Base-by-base conservation (phyloP, 83 land plant genomes). In the Picea abies region DNA sequence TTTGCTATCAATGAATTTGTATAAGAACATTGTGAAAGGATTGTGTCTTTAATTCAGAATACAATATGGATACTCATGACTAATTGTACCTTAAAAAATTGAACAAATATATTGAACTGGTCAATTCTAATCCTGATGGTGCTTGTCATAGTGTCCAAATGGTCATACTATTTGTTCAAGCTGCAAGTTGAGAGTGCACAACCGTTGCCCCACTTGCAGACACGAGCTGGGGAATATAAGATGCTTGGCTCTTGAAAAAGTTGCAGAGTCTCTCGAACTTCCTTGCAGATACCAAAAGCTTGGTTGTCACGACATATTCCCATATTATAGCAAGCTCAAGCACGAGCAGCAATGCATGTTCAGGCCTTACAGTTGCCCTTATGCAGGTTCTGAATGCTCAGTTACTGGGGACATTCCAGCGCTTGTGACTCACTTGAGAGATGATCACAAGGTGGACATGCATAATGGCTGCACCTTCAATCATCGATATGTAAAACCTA, bases 391-490 rank as follows among this genome's bases (percentile, higher is more conserved):
- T 8, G 93, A 91, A 67, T 91, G 93, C 75, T 83, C 90, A 17
- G 90, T 84, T 29, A 84, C 84, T 73, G 93, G 93, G 0, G 92
- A 91, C 64, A 90, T 91, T 83, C 91, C 91, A 79, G 82, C 78
- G 60, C 82, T 91, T 11, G 93, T 91, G 80, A 58, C 90, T 17
- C 93, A 91, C 83, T 60, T 91, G 61, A 85, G 92, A 63, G 91
- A 89, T 84, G 89, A 89, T 49, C 91, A 90, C 82, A 91, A 91
- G 72, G 93, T 91, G 32, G 93, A 91, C 83, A 91, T 91, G 93
- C 93, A 91, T 83, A 82, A 80, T 0, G 93, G 93, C 3, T 87
- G 88, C 80, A 91, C 93, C 26, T 91, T 91, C 23, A 91, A 91
- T 78, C 93, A 91, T 76, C 90, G 93, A 32, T 90, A 91, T 84